These are phyloP conservation scores for Trapa incisa DNA, from an alignment of 345 rosid species.

Conservation along the genomic window DNA sequence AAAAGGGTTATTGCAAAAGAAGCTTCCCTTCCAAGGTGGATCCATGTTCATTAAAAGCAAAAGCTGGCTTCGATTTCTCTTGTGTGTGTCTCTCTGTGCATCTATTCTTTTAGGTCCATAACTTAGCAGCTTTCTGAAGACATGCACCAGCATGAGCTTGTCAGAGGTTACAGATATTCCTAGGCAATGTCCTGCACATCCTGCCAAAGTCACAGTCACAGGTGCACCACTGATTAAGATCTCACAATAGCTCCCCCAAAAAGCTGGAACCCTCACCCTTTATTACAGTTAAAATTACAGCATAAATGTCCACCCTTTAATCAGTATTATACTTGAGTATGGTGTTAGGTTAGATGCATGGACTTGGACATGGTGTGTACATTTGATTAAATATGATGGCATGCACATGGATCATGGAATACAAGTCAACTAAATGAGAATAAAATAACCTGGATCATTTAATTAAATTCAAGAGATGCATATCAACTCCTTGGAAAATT, in stretches of 20 bases:
- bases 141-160: not conserved
- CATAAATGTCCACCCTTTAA: too few species aligned
- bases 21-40: not conserved
- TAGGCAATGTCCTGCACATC: not conserved
- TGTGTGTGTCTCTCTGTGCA: too few species aligned
- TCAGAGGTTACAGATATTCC: constrained; percentile 9
- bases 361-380: too few species aligned
- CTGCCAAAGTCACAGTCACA: too few species aligned
- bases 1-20: too few species aligned
- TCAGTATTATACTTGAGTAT: too few species aligned
- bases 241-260: not conserved
- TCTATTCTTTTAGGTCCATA: too few species aligned
- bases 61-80: not conserved
- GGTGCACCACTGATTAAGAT: not conserved
- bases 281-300: too few species aligned
- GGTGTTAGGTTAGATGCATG: too few species aligned
- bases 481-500: too few species aligned
- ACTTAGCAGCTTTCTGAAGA: not conserved
- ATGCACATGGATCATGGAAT: constrained; percentile 5
- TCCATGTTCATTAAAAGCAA: too few species aligned
- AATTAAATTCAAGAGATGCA: not conserved
- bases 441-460: not conserved
- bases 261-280: not conserved
- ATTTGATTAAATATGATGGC: too few species aligned
- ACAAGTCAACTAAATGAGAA: not conserved